Evolutionary conservation across 768 basidiomycete genomes (phyloP), one percentile per base, ranked within the genome.

Genomic region (Fistulinella prunicolor): DNA sequence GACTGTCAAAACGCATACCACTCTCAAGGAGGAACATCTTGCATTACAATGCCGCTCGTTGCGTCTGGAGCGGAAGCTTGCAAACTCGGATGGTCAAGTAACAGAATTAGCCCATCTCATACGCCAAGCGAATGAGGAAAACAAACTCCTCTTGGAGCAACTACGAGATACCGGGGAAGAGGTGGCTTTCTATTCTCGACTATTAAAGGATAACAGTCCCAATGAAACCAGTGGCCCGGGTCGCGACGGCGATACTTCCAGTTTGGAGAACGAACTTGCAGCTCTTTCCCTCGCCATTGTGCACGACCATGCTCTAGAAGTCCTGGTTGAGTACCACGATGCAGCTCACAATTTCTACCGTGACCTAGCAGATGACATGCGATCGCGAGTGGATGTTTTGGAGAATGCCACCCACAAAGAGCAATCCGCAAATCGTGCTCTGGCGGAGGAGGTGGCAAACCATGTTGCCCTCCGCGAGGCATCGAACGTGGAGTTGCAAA

Each of bases 81-180:
- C 78, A 34, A 85, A 84, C 57, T 72, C 84, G 5, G 82, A 87
- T 46, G 80, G 68, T 16, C 85, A 89, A 59, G 82, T 85, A 19
- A 63, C 70, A 12, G 85, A 87, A 51, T 68, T 89, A 8, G 80
- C 80, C 1, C 68, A 78, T 50, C 74, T 89, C 35, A 71, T 85
- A 55, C 81, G 83, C 21, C 76, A 80, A 22, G 66, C 70, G 22
- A 76, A 76, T 38, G 79, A 82, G 13, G 73, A 80, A 42, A 85
- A 78, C 52, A 50, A 51, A 10, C 56, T 78, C 7, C 68, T 87
- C 22, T 21, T 35, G 3, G 47, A 51, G 19, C 62, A 59, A 19
- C 45, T 64, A 20, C 46, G 44, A 17, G 57, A 56, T 10, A 36
- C 26, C 3, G 55, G 57, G 37, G 47, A 56, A 30, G 68, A 62